These are phyloP conservation scores for Kingdonia uniflora DNA, from an alignment of 164 flowering plant species.

Conservation along the genomic window DNA sequence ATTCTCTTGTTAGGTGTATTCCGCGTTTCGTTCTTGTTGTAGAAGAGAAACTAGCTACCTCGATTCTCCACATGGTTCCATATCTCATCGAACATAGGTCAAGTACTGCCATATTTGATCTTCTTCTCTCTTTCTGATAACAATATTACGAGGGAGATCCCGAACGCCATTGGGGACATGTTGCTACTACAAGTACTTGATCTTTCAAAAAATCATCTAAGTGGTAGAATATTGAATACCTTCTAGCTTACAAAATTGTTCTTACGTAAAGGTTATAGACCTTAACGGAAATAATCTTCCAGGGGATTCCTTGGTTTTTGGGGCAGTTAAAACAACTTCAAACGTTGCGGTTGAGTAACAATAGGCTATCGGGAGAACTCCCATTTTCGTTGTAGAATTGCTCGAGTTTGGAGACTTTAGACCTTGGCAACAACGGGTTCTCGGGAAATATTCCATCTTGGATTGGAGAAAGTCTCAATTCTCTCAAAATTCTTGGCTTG, in stretches of 20 bases:
- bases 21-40: no score
- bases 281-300: slow-evolving; percentile 24
- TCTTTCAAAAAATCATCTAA: slow-evolving; percentile 30
- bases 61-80: no score
- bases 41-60: no score
- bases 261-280: slow-evolving; percentile 26
- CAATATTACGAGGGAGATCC: slow-evolving; percentile 29
- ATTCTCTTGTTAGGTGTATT: no score
- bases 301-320: slow-evolving; percentile 29
- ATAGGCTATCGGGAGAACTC: slow-evolving; percentile 26
- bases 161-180: slow-evolving; percentile 28
- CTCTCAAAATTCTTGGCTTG: slow-evolving; percentile 22
- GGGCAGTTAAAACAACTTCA: slow-evolving; percentile 27
- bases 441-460: slow-evolving; percentile 28
- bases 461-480: slow-evolving; percentile 15
- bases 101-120: slow-evolving; percentile 18
- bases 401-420: slow-evolving; percentile 25
- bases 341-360: slow-evolving; percentile 27
- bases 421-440: slow-evolving; percentile 28
- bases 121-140: slow-evolving; percentile 34
- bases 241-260: slow-evolving; percentile 21
- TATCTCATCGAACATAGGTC: slow-evolving; percentile 19
- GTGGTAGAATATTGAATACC: slow-evolving; percentile 41
- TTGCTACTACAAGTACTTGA: slow-evolving; percentile 21
- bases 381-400: slow-evolving; percentile 26